Evolutionary conservation across 2,329 filamentous ascomycete species (phyloP).

Genomic region (Ophioceras dolichostomum): DNA sequence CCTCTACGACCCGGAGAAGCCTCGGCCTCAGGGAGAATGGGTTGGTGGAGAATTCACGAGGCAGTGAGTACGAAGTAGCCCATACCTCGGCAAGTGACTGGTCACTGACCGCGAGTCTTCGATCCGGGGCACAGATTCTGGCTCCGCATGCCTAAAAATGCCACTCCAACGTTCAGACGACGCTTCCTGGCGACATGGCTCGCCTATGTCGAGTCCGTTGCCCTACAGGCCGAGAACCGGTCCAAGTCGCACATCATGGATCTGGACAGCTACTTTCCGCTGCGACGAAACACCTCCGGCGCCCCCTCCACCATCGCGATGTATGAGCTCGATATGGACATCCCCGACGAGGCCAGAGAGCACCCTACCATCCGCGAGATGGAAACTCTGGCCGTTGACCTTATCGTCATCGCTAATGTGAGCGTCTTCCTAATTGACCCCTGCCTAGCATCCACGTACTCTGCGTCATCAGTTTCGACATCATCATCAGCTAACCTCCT

Average conservation of each 20-base stretch:
- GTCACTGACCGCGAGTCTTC: too few relatives aligned
- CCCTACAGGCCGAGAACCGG: constrained; percentile 12
- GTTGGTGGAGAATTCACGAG: constrained; percentile 10
- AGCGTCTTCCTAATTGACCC: background rate
- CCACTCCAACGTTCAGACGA: constrained; percentile 8
- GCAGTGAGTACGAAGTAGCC: constrained; percentile 11
- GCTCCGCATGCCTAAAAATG: constrained; percentile 7
- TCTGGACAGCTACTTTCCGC: constrained; percentile 11
- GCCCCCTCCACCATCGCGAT: constrained; percentile 11
- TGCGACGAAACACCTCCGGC: constrained; percentile 14
- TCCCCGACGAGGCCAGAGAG: constrained; percentile 10
- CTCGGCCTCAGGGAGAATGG: constrained; percentile 9
- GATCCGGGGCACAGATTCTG: constrained; percentile 13
- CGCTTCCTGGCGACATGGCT: constrained; percentile 13
- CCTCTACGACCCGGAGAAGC: constrained; percentile 7
- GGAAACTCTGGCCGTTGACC: constrained; percentile 9
- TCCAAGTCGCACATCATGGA: constrained; percentile 7
- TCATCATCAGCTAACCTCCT: background rate
- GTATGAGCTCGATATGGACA: constrained; percentile 11
- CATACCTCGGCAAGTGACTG: too few relatives aligned
- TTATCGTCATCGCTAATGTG: constrained; percentile 15
- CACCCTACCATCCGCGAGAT: constrained; percentile 11
- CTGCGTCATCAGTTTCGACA: too few relatives aligned
- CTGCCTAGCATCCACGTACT: background rate
- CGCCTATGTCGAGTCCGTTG: constrained; percentile 12